A percentile compares a stretch with the other conserved stretches of the same genome.
Evolutionary conservation across 768 basidiomycete species (phyloP).

Genomic region (Naganishia antarctica): DNA sequence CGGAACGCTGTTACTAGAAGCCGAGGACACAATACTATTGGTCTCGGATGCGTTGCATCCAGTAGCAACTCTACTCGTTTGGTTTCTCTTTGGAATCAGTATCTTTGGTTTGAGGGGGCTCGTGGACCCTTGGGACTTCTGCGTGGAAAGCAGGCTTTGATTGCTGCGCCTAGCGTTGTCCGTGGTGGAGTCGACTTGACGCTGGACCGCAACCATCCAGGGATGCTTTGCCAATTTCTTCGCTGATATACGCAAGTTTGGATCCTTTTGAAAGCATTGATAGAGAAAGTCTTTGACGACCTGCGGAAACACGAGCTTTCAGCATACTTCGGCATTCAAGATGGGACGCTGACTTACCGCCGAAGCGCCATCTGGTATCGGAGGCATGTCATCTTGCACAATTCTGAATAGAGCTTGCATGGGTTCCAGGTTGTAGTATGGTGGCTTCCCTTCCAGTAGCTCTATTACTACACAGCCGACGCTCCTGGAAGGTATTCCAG

Average conservation of each 20-base stretch:
- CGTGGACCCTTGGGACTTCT: constrained; percentile 38
- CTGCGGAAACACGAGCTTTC: constrained; percentile 31
- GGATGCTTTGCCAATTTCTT: constrained; percentile 87
- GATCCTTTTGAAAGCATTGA: constrained; percentile 97
- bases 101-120: constrained; percentile 48
- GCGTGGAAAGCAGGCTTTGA: not conserved
- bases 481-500: constrained; percentile 54
- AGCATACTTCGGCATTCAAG: not conserved
- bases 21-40: not conserved
- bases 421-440: constrained; percentile 90
- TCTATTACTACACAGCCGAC: constrained; percentile 98
- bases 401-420: constrained; percentile 99
- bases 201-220: constrained; percentile 87
- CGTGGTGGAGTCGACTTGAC: constrained; percentile 57
- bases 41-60: not conserved
- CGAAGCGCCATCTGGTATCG: constrained; percentile 90
- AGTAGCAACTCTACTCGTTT: not conserved
- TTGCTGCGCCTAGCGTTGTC: not conserved
- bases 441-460: constrained; percentile 82
- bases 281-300: constrained; percentile 94
- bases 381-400: constrained; percentile 95
- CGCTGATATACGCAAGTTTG: constrained; percentile 86
- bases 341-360: constrained; percentile 51
- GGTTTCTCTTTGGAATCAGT: constrained; percentile 33
- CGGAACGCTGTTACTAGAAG: not conserved